A percentile compares a stretch with the other conserved stretches of the same genome.
Evolutionary conservation across 225 moss, liverwort and hornwort genomes (phyloP).

Genomic region (Asterella californica): DNA sequence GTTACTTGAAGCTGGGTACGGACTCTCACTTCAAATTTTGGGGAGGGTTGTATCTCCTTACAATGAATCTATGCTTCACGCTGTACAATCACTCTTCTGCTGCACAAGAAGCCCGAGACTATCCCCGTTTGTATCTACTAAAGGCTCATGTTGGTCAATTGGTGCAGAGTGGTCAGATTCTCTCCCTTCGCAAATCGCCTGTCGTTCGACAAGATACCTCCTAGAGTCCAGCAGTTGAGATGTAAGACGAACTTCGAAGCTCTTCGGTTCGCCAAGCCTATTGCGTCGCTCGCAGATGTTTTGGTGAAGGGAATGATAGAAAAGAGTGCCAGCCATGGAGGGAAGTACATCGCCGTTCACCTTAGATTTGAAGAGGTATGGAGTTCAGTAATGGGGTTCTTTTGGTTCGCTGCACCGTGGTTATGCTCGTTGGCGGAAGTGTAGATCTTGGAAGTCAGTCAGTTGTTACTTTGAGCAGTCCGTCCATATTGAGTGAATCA

Average conservation of each 20-base stretch:
- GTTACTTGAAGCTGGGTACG: slow-evolving; percentile 67
- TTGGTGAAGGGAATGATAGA: slow-evolving; percentile 79
- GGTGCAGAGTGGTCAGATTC: slow-evolving; percentile 83
- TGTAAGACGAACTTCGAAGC: slow-evolving; percentile 92
- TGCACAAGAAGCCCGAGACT: background rate
- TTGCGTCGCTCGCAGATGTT: slow-evolving; percentile 53
- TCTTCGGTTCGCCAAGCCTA: slow-evolving; percentile 75
- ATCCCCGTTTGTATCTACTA: background rate
- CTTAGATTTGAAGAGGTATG: slow-evolving; percentile 90
- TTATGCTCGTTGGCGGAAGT: background rate
- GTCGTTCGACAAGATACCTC: slow-evolving; percentile 79
- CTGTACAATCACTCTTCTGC: too few relatives aligned
- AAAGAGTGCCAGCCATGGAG: slow-evolving; percentile 61
- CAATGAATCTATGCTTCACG: background rate
- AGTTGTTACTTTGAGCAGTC: too few relatives aligned
- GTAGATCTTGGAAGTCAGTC: too few relatives aligned
- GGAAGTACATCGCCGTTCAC: slow-evolving; percentile 93
- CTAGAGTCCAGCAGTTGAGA: slow-evolving; percentile 65
- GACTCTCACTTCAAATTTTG: background rate
- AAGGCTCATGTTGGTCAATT: background rate
- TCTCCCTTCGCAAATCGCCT: slow-evolving; percentile 94
- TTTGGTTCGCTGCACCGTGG: background rate
- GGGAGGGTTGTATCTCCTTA: slow-evolving; percentile 1
- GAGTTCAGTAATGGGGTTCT: background rate
- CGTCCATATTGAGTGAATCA: background rate